Base-by-base conservation (phyloP, 2,329 filamentous ascomycete species). In the Aspergillus ruber region DNA sequence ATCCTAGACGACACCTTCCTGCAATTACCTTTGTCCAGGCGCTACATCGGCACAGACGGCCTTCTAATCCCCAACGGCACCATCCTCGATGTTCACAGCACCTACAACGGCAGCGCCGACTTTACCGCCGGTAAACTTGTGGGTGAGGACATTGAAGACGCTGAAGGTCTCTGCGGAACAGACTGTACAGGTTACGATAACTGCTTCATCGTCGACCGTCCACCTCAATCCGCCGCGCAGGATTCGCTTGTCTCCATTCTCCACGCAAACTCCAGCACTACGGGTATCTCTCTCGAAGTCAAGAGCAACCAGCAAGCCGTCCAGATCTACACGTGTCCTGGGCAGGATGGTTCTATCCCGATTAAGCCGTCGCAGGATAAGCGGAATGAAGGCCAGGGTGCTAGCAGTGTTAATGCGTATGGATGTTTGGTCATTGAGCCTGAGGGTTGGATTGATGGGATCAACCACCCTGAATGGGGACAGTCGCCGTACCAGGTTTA, bases 371-470 rank as follows among this genome's bases (percentile, higher is more conserved):
- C 66, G 15, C 69, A 67, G 60, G 64, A 63, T 43, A 65, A 72
- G 46, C 75, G 79, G 17, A 82, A 79, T 48, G 74, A 73, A n/a
- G 72, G 76, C 36, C 65, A 70, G 8, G 58, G 67, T 56, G 72
- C 62, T 54, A 65, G 61, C 64, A 57, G 65, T 72, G 58, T 79
- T 64, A 56, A 74, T 64, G 52, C 90, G 73, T 88, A 90, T 62
- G 90, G 88, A 27, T 96, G 91, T 68, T 63, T 95, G 21, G 91
- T 95, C 43, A 79, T 96, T 68, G 91, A 96, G 73, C 88, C 93
- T 10, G 82, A 96, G 75, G 90, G 93, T 66, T 96, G 83, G 81
- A 95, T 96, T 62, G 90, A 95, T 64, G 90, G 79, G 21, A 93
- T 97, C 71, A 96, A 95, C 71, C 81, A 94, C 58, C 90, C 90